A percentile compares a stretch with the other conserved stretches of the same genome.
Conservation (phyloP, 2,329 filamentous ascomycete genomes). For the Beauveria australis region DNA sequence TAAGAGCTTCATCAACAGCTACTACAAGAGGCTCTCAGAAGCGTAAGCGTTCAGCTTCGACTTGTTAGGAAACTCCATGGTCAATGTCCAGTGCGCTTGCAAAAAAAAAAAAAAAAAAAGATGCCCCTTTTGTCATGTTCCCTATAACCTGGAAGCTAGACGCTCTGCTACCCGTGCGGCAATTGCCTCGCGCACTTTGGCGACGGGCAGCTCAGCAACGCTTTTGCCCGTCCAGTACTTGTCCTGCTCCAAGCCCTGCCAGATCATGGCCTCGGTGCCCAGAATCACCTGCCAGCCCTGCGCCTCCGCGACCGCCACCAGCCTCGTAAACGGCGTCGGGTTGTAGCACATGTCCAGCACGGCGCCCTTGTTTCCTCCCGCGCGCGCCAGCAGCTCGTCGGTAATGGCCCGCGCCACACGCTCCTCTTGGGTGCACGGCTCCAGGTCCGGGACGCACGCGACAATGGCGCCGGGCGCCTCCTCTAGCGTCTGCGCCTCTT, state of each 20-base stretch:
- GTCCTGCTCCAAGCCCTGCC: slow-evolving; percentile 65
- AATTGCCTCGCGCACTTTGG: slow-evolving; percentile 47
- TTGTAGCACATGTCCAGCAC: slow-evolving; percentile 83
- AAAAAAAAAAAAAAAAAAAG: too few species aligned
- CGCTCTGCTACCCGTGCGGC: slow-evolving; percentile 30
- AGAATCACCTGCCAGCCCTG: slow-evolving; percentile 66
- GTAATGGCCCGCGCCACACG: slow-evolving; percentile 48
- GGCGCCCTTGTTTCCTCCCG: slow-evolving; percentile 48
- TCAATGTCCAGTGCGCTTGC: too few species aligned
- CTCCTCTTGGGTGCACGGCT: slow-evolving; percentile 59
- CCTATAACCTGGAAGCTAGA: slow-evolving; percentile 20
- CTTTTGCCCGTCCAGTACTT: slow-evolving; percentile 56
- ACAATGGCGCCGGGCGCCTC: slow-evolving; percentile 59
- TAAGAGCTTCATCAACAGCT: too few species aligned
- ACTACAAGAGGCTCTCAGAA: too few species aligned
- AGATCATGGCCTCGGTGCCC: slow-evolving; percentile 70
- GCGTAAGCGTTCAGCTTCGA: too few species aligned
- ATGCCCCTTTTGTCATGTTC: too few species aligned
- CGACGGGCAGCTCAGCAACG: slow-evolving; percentile 50
- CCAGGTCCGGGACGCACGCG: slow-evolving; percentile 67
- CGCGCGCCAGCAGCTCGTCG: slow-evolving; percentile 36
- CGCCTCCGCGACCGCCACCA: slow-evolving; percentile 51
- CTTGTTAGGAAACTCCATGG: too few species aligned
- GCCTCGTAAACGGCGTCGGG: slow-evolving; percentile 59
- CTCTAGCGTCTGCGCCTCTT: slow-evolving; percentile 51